Evolutionary conservation across 129 eudicot species (phyloP).

Genomic region (Lonicera japonica): DNA sequence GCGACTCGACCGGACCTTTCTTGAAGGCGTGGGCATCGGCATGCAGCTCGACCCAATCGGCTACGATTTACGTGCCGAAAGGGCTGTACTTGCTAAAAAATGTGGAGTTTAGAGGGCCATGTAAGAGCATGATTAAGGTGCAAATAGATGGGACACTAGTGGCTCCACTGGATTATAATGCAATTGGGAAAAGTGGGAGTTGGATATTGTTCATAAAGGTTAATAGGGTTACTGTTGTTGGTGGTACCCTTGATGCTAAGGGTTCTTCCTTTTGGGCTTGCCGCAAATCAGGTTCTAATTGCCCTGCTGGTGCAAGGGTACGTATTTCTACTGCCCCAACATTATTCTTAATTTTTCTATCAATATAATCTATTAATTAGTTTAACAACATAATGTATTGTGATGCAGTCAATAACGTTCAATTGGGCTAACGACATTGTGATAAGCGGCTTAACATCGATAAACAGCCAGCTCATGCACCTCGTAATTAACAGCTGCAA

Average conservation of each 20-base stretch:
- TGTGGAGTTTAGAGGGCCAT: slow-evolving; percentile 22
- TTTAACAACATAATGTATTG: not conserved
- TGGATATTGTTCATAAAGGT: too few relatives aligned
- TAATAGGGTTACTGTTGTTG: too few relatives aligned
- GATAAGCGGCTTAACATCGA: slow-evolving; percentile 53
- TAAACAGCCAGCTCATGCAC: slow-evolving; percentile 59
- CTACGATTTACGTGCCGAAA: too few relatives aligned
- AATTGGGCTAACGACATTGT: slow-evolving; percentile 49
- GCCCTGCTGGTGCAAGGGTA: slow-evolving; percentile 67
- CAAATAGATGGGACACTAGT: slow-evolving; percentile 22
- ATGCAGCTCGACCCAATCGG: slow-evolving; percentile 25
- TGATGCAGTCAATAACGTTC: slow-evolving; percentile 55
- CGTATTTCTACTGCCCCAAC: too few relatives aligned
- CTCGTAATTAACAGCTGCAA: slow-evolving; percentile 49
- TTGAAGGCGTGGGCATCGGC: slow-evolving; percentile 43
- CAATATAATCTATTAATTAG: too few relatives aligned
- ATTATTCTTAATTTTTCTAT: too few relatives aligned
- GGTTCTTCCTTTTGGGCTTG: slow-evolving; percentile 61
- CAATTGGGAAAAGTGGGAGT: slow-evolving; percentile 10
- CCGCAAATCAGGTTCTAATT: slow-evolving; percentile 29
- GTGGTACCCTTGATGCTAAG: too few relatives aligned
- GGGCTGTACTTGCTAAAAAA: slow-evolving; percentile 14
- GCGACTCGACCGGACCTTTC: slow-evolving; percentile 45
- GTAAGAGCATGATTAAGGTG: slow-evolving; percentile 21
- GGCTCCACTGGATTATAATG: slow-evolving; percentile 24